A percentile compares a stretch with the other conserved stretches of the same genome.
These are phyloP conservation scores for Nannochloris sp. DNA, from an alignment of 139 green algal species.

Conservation along the genomic window DNA sequence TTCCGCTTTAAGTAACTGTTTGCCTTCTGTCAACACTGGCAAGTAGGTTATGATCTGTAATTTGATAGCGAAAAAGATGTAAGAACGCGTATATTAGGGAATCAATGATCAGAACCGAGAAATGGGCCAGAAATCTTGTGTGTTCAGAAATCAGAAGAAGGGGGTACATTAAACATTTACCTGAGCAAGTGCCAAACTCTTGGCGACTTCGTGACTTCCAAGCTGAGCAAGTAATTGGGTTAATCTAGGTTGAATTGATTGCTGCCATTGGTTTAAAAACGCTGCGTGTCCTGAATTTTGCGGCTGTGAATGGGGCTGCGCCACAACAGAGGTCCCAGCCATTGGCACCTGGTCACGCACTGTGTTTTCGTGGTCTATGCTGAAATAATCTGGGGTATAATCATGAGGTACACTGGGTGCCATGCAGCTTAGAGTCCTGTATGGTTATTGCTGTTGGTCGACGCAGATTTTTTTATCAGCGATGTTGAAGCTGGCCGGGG, in stretches of 20 bases:
- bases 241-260: slow-evolving; percentile 4
- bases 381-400: too few relatives aligned
- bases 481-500: too few relatives aligned
- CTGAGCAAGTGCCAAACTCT: slow-evolving; percentile 12
- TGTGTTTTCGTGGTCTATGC: too few relatives aligned
- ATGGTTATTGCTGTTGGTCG: too few relatives aligned
- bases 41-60: slow-evolving; percentile 28
- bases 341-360: too few relatives aligned
- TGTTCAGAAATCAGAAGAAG: too few relatives aligned
- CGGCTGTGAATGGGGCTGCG: too few relatives aligned
- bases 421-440: too few relatives aligned
- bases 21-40: slow-evolving; percentile 20
- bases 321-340: too few relatives aligned
- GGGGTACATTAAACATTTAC: not conserved
- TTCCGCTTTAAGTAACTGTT: slow-evolving; percentile 25
- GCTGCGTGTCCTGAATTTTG: not conserved
- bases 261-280: slow-evolving; percentile 3
- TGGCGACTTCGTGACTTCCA: not conserved
- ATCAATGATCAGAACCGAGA: not conserved
- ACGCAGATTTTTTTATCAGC: too few relatives aligned
- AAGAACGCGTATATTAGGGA: not conserved
- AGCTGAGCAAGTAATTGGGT: slow-evolving; percentile 14
- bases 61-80: not conserved
- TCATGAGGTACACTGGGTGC: too few relatives aligned
- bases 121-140: not conserved